Percentiles rank a stretch among this genome's conserved stretches.
Conservation (phyloP, 371 early-diverging fungal species). For the Lichtheimia ramosa region DNA sequence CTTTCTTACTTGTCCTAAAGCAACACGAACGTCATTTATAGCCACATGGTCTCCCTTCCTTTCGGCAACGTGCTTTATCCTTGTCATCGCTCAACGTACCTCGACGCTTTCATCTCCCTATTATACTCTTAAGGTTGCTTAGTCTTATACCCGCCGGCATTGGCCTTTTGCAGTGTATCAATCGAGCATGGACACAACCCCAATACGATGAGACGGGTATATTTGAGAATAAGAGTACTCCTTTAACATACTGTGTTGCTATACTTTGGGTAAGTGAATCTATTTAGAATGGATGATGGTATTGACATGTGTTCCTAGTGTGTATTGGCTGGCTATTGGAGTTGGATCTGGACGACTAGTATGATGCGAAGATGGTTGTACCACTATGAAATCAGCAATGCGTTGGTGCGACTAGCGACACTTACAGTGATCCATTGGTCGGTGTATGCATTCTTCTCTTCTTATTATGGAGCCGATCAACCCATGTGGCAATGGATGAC, state of each 20-base stretch:
- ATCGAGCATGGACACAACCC: constrained; percentile 35
- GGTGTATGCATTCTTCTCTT: constrained; percentile 52
- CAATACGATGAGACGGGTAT: constrained; percentile 41
- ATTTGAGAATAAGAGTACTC: constrained; percentile 56
- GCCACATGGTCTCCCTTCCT: constrained; percentile 23
- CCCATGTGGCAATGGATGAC: constrained; percentile 69
- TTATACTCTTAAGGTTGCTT: constrained; percentile 34
- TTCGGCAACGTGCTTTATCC: constrained; percentile 31
- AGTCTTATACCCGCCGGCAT: constrained; percentile 53
- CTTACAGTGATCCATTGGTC: constrained; percentile 63
- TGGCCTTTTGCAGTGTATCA: constrained; percentile 44
- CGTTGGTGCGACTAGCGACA: constrained; percentile 62
- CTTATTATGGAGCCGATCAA: constrained; percentile 56
- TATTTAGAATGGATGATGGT: background rate
- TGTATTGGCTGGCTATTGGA: constrained; percentile 59
- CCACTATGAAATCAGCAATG: constrained; percentile 58
- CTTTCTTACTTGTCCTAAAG: background rate
- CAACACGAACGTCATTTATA: background rate
- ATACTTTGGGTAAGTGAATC: constrained; percentile 55
- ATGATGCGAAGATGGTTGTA: constrained; percentile 62
- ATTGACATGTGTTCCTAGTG: background rate
- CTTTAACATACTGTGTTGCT: constrained; percentile 56
- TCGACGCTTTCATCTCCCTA: constrained; percentile 37
- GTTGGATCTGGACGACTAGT: constrained; percentile 59
- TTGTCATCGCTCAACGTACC: constrained; percentile 46